A percentile compares a stretch with the other conserved stretches of the same genome.
phyloP scores from a whole-genome alignment of 2,329 filamentous ascomycete species.

The Alternaria arbusti region DNA sequence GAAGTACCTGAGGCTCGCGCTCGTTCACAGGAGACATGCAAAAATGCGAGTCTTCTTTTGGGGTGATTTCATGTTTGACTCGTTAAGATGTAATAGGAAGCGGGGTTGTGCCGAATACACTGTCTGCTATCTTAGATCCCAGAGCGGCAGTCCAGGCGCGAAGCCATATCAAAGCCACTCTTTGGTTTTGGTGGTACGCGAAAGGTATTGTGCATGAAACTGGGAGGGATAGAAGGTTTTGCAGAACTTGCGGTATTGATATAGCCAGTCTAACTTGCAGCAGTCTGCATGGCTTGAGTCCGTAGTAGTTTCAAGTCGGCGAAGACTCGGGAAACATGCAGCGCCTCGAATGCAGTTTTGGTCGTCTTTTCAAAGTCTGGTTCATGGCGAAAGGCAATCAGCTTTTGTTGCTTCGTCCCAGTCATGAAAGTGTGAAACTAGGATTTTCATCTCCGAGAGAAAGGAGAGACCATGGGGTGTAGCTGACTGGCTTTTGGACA shows the following conservation, averaged over 20 bases:
- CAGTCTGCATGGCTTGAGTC: neutral
- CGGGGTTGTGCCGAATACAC: neutral
- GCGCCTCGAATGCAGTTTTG: neutral
- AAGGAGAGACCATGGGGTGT: too few relatives aligned
- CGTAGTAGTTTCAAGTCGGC: neutral
- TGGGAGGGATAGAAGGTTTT: neutral
- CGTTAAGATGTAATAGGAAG: neutral
- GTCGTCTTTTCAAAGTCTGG: neutral
- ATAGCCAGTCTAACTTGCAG: neutral
- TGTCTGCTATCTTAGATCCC: neutral
- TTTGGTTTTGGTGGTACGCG: neutral
- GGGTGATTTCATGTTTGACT: accelerated
- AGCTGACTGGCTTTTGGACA: too few relatives aligned
- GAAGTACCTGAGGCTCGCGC: neutral
- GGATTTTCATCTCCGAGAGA: too few relatives aligned
- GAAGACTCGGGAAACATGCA: neutral
- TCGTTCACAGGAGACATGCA: neutral
- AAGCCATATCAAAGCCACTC: neutral
- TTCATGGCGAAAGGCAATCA: neutral
- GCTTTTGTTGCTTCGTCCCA: neutral
- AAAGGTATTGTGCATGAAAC: neutral
- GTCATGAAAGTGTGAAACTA: neutral
- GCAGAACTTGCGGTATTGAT: neutral
- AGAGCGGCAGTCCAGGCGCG: neutral
- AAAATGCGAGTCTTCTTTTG: accelerated